Base-by-base conservation (phyloP, 164 flowering plant species). In the Umbellularia californica region DNA sequence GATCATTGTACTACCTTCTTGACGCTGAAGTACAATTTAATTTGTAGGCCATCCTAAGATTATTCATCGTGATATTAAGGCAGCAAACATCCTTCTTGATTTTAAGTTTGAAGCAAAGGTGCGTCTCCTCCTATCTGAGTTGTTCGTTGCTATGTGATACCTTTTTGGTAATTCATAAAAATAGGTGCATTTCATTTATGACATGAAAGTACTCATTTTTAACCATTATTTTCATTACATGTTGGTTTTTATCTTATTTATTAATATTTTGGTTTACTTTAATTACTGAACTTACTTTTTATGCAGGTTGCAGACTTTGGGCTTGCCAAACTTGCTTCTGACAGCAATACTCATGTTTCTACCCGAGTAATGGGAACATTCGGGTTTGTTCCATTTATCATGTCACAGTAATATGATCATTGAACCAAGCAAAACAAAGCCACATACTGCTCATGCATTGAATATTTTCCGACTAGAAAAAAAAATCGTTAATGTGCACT, bases 291-390 rank as follows among this genome's bases (percentile, higher is more conserved):
- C 3, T 30, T 15, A 20, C 9, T 30, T 14, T 71, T 55, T 75
- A 75, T 81, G 63, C 84, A 95, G 99, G 99, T 93, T 81, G 97
- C 99, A 20, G 99, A 95, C 82, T 95, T 95, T 86, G 99, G 99
- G 71, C 95, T 95, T 35, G 99, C 99, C 13, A 95, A 90, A 86
- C 75, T 90, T 69, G 55, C 93, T 84, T 86, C 95, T 74, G 99
- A 95, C 58, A 79, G 77, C 51, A 88, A 92, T 77, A 93, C 99
- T 76, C 99, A 95, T 81, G 90, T 95, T 50, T 93, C 99, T 24
- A 95, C 99, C 15, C 84, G 99, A 41, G 99, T 95, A 76, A 95
- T 95, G 99, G 99, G 99, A 75, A 95, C 99, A 68, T 95, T 88
- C 75, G 97, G 97, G 97, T 93, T 82, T 78, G 88, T 74, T 11